Conservation (phyloP, 805 yeast genomes). For the Ogataea dorogensis region DNA sequence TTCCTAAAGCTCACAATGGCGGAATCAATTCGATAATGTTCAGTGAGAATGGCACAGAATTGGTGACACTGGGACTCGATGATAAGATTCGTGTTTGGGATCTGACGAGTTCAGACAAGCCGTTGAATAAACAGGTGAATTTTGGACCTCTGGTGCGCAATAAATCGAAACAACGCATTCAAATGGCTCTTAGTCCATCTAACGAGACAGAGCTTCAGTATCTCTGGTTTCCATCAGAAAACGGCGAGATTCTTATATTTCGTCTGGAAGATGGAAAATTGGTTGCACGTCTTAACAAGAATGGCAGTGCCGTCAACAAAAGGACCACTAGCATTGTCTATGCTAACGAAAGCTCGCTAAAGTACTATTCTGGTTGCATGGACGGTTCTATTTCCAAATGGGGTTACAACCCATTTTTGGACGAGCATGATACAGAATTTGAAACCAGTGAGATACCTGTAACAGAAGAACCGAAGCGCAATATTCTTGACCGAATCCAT, state of each 20-base stretch:
- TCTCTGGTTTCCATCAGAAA: slow-evolving; percentile 71
- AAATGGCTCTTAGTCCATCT: slow-evolving; percentile 50
- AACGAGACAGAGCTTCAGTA: slow-evolving; percentile 55
- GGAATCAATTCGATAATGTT: slow-evolving; percentile 79
- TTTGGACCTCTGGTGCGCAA: slow-evolving; percentile 79
- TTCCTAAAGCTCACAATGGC: slow-evolving; percentile 67
- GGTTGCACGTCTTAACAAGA: slow-evolving; percentile 52
- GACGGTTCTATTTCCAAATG: slow-evolving; percentile 66
- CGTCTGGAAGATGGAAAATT: slow-evolving; percentile 61
- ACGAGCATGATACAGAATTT: slow-evolving; percentile 12
- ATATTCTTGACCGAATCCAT: slow-evolving; percentile 28
- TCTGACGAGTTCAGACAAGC: slow-evolving; percentile 45
- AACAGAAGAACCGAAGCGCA: slow-evolving; percentile 2
- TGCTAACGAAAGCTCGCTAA: slow-evolving; percentile 43
- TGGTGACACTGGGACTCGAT: slow-evolving; percentile 74
- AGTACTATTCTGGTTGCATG: slow-evolving; percentile 58
- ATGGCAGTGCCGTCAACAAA: slow-evolving; percentile 35
- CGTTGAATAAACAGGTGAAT: slow-evolving; percentile 60
- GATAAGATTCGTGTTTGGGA: slow-evolving; percentile 83
- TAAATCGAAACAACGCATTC: slow-evolving; percentile 54
- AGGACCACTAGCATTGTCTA: slow-evolving; percentile 54
- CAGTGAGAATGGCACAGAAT: slow-evolving; percentile 60
- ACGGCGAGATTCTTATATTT: slow-evolving; percentile 64
- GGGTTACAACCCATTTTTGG: slow-evolving; percentile 39
- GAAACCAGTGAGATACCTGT: slow-evolving; percentile 6